Conservation (phyloP, 2,329 filamentous ascomycete genomes). For the Achaetomium macrosporum region DNA sequence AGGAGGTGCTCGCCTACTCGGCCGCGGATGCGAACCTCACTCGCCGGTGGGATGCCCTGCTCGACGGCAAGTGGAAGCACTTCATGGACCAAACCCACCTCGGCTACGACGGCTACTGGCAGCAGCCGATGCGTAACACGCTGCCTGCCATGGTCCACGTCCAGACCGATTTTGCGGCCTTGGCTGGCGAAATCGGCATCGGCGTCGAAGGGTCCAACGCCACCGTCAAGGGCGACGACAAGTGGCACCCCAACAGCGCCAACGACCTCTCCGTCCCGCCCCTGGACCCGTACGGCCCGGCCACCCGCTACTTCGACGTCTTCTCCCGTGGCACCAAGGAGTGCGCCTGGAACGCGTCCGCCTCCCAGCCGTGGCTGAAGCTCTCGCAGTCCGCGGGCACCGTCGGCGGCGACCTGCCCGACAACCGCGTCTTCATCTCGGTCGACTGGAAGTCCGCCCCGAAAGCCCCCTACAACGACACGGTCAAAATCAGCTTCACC, state of each 20-base stretch:
- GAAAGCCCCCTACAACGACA: constrained; percentile 34
- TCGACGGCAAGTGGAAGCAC: constrained; percentile 57
- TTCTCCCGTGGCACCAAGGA: constrained; percentile 51
- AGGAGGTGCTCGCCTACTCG: constrained; percentile 47
- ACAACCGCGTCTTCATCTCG: constrained; percentile 48
- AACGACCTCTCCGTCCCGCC: constrained; percentile 49
- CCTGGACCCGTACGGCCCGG: constrained; percentile 53
- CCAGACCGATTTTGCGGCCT: constrained; percentile 49
- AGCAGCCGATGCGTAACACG: constrained; percentile 67
- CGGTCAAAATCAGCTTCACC: constrained; percentile 48
- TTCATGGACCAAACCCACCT: constrained; percentile 57
- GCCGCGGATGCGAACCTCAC: constrained; percentile 53
- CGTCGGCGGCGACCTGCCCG: constrained; percentile 43
- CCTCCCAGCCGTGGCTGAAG: constrained; percentile 45
- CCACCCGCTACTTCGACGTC: constrained; percentile 56
- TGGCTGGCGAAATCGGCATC: constrained; percentile 59
- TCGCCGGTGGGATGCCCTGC: constrained; percentile 49
- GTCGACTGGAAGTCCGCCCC: constrained; percentile 47
- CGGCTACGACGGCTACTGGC: constrained; percentile 53
- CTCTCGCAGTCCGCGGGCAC: constrained; percentile 45
- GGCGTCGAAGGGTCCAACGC: constrained; percentile 61
- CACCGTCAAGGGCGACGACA: constrained; percentile 61
- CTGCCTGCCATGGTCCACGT: constrained; percentile 57
- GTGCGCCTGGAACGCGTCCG: constrained; percentile 48
- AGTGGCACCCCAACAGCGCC: constrained; percentile 50